Conservation (phyloP, 306 rosid species). For the Prunus persica region DNA sequence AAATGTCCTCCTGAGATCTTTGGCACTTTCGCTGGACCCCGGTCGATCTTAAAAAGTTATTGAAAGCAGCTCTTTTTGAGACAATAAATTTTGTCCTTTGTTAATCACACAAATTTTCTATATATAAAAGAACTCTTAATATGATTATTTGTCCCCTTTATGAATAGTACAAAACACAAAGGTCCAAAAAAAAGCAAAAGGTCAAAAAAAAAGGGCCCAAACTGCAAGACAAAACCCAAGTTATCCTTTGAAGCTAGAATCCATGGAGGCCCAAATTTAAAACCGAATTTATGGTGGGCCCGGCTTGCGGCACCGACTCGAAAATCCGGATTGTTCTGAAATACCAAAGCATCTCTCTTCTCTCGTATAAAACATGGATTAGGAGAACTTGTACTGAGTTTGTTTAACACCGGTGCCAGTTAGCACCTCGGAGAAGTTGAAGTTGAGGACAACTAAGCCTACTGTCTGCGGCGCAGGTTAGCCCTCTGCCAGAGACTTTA, state of each 20-base stretch:
- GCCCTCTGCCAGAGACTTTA: neutral
- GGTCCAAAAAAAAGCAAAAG: neutral
- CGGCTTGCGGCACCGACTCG: neutral
- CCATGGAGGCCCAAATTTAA: neutral
- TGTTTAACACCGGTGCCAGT: neutral
- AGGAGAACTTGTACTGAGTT: neutral
- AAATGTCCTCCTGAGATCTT: neutral
- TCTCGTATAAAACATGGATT: neutral
- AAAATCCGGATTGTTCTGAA: neutral
- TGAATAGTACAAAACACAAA: neutral
- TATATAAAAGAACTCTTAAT: neutral
- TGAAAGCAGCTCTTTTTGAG: neutral
- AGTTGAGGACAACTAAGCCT: neutral
- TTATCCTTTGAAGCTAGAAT: too few species aligned
- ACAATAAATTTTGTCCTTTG: neutral
- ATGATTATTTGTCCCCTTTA: neutral
- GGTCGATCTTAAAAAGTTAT: neutral
- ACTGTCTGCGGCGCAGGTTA: neutral
- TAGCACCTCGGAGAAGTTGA: neutral
- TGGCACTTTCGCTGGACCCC: neutral
- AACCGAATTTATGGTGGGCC: neutral
- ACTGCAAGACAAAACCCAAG: neutral
- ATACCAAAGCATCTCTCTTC: neutral
- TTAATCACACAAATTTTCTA: neutral
- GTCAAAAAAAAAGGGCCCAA: neutral